A percentile compares a stretch with the other conserved stretches of the same genome.
Evolutionary conservation across 192 early-diverging fungal species (phyloP).

Genomic region (Phycomyces blakesleeanus): DNA sequence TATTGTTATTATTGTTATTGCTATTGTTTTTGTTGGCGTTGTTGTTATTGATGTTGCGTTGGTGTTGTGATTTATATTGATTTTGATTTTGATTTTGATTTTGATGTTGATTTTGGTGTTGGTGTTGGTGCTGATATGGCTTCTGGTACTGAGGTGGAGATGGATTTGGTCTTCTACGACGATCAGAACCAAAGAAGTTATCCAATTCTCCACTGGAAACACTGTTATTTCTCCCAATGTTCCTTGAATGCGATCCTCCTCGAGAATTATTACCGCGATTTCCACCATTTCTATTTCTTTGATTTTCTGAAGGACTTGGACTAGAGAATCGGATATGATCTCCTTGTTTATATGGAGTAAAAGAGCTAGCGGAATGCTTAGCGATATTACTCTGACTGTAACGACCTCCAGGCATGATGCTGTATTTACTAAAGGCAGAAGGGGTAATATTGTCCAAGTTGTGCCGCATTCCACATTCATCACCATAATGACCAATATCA

Average conservation of each 20-base stretch:
- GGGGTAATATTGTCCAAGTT: not conserved
- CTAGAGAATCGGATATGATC: not conserved
- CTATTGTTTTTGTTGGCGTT: not conserved
- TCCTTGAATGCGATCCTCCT: not conserved
- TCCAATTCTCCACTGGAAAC: no score
- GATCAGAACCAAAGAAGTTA: no score
- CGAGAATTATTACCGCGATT: not conserved
- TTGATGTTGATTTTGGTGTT: not conserved
- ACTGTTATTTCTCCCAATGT: not conserved
- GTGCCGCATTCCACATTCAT: not conserved
- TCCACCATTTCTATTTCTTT: not conserved
- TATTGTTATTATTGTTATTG: no score
- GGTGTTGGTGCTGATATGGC: not conserved
- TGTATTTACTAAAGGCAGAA: constrained; percentile 8
- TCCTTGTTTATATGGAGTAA: not conserved
- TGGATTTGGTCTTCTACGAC: no score
- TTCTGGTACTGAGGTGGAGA: not conserved
- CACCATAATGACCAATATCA: not conserved
- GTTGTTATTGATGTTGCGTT: not conserved
- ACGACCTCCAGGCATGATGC: not conserved
- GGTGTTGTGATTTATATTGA: no score
- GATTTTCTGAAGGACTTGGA: not conserved
- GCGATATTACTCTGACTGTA: not conserved
- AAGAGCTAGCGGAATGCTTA: not conserved
- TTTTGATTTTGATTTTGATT: not conserved